phyloP scores from a whole-genome alignment of 108 stramenopile genomes.

The Cyclotella baltica region DNA sequence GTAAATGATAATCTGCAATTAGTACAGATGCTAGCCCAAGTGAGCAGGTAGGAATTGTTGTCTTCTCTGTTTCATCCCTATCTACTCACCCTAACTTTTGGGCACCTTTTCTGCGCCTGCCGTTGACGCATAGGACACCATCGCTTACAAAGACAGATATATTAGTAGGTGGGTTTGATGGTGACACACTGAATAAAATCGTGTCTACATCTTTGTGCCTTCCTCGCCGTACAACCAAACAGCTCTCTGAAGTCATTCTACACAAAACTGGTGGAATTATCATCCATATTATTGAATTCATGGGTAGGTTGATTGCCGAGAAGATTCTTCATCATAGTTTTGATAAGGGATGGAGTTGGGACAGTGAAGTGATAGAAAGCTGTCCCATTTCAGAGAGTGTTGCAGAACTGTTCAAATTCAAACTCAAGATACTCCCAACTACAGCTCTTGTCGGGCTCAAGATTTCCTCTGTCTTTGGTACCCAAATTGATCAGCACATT shows the following conservation, averaged over 20 bases:
- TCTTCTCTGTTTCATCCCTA: too few species aligned
- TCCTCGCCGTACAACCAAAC: constrained; percentile 21
- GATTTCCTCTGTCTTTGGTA: constrained; percentile 39
- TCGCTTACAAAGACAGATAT: constrained; percentile 27
- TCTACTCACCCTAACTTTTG: too few species aligned
- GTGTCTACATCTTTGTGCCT: constrained; percentile 29
- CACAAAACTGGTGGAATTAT: constrained; percentile 34
- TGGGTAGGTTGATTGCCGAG: constrained; percentile 19
- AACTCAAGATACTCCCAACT: constrained; percentile 26
- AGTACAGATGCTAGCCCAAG: constrained; percentile 6
- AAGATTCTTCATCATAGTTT: constrained; percentile 31
- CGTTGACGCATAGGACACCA: not conserved
- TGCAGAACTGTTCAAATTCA: constrained; percentile 31
- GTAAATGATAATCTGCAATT: constrained; percentile 33
- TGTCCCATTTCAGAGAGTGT: constrained; percentile 36
- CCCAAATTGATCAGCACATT: constrained; percentile 20
- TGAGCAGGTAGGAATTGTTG: too few species aligned
- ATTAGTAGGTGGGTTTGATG: constrained; percentile 8
- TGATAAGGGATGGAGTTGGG: constrained; percentile 40
- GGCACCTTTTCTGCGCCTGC: too few species aligned
- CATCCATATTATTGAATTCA: constrained; percentile 32
- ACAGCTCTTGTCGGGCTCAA: constrained; percentile 22
- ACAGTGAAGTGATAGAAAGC: constrained; percentile 21
- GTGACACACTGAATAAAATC: constrained; percentile 26
- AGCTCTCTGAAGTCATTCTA: constrained; percentile 22